Evolutionary conservation across 768 basidiomycete species (phyloP).

Genomic region (Exidia glandulosa): DNA sequence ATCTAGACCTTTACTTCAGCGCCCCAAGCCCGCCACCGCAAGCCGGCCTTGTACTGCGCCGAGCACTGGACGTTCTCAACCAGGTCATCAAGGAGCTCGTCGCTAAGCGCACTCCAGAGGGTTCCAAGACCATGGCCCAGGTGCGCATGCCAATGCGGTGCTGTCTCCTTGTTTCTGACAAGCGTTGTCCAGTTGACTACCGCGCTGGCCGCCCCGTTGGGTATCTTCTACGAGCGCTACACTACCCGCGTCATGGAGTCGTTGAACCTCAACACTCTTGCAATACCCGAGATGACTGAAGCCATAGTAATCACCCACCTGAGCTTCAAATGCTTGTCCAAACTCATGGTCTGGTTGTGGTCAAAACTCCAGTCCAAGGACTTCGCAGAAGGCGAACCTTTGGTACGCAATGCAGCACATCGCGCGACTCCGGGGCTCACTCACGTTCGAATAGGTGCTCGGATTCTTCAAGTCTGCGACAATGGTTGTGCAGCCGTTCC

Average conservation of each 20-base stretch:
- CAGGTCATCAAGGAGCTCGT: constrained; percentile 60
- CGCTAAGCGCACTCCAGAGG: constrained; percentile 56
- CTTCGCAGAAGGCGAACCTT: constrained; percentile 32
- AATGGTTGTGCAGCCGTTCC: constrained; percentile 43
- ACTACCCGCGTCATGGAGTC: constrained; percentile 14
- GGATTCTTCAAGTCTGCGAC: constrained; percentile 52
- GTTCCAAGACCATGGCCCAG: constrained; percentile 53
- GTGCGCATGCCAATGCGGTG: constrained; percentile 22
- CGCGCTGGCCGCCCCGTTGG: background rate
- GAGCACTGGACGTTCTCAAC: constrained; percentile 55
- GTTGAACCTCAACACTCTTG: constrained; percentile 25
- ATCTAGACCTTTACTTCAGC: constrained; percentile 39
- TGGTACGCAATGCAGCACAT: constrained; percentile 33
- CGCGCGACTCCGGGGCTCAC: background rate
- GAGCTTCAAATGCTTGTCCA: constrained; percentile 63
- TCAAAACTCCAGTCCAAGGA: constrained; percentile 32
- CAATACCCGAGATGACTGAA: constrained; percentile 27
- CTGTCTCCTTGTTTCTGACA: background rate
- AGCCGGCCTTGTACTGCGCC: constrained; percentile 40
- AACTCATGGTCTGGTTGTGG: constrained; percentile 67
- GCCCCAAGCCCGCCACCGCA: constrained; percentile 29
- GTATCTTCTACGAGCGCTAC: background rate
- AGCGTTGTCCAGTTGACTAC: constrained; percentile 1
- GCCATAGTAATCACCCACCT: constrained; percentile 52
- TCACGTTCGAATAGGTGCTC: constrained; percentile 33